Evolutionary conservation across 257 asterid genomes (phyloP), one percentile per base, ranked within the genome.

Genomic region (Penstemon barbatus): DNA sequence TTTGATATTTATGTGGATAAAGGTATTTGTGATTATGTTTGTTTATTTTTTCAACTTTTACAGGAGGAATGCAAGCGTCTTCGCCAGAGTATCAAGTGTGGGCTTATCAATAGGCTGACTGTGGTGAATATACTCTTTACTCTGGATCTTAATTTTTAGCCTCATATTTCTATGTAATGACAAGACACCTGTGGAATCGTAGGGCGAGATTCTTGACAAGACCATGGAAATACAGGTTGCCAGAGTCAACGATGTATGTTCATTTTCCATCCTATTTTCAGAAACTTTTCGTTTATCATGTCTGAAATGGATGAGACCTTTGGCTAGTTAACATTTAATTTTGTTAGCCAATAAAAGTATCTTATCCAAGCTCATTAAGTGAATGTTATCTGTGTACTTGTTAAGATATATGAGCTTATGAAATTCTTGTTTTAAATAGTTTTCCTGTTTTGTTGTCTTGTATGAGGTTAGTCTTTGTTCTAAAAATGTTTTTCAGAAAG

Each of bases 61-160:
- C 82, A 94, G 99, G 99, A 94, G 75, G 99, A 94, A 85, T 94
- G 99, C 95, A 91, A 86, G 79, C 96, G 99, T 40, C 89, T 94
- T 60, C 98, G 99, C 56, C 98, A 91, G 80, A 91, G 99, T 81
- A 91, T 94, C 77, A 94, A 86, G 81, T 94, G 97, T 77, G 96
- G 97, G 37, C 95, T 94, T 55, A 84, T 94, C 61, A 83, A 85
- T 55, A 89, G 93, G 69, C 89, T 87, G 84, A 91, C 87, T 62
- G 99, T 94, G 99, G 99, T 91, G 87, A 74, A 7, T 74, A 70
- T 75, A 43, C n/a, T 36, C 51, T 51, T 42, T 15, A 36, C 71
- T 71, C 61, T 63, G 9, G 59, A 18, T 56, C 65, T 38, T 59
- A 45, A 64, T 2, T 42, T 57, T 69, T 74, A 19, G 55, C 45